phyloP scores from a whole-genome alignment of 2,329 filamentous ascomycete species.

The Colletotrichum sp. region DNA sequence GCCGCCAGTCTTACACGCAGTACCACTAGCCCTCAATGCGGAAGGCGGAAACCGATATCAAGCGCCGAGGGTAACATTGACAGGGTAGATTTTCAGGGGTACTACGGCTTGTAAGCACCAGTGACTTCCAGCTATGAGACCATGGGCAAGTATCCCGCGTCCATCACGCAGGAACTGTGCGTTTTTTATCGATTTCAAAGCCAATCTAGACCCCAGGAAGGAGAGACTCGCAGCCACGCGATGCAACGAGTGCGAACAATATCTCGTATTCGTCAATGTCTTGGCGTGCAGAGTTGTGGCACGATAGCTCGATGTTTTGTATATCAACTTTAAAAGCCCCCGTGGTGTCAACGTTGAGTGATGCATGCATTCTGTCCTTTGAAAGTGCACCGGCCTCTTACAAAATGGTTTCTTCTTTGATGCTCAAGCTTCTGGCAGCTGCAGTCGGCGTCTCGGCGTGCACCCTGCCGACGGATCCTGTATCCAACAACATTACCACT shows the following conservation, averaged over 20 bases:
- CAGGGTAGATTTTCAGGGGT: background rate
- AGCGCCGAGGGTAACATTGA: background rate
- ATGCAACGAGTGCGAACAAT: background rate
- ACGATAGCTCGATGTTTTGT: background rate
- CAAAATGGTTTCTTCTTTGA: background rate
- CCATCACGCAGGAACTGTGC: background rate
- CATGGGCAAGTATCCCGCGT: background rate
- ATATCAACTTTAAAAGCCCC: background rate
- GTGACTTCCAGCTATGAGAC: background rate
- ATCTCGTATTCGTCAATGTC: conserved; percentile 17
- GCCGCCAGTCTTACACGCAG: background rate
- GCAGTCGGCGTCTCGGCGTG: conserved; percentile 33
- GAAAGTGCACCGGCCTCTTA: background rate
- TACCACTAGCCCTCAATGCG: background rate
- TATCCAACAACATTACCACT: conserved; percentile 35
- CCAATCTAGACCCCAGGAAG: background rate
- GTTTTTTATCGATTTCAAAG: background rate
- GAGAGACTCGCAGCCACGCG: background rate
- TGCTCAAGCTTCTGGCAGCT: conserved; percentile 16
- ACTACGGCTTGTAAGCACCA: background rate
- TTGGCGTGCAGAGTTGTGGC: background rate
- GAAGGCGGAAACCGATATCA: background rate
- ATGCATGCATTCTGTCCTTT: background rate
- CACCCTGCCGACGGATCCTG: conserved; percentile 30
- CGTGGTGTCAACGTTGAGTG: background rate